Base-by-base conservation (phyloP, 1,284 basidiomycete species). In the Erythrobasidium hasegawianum region DNA sequence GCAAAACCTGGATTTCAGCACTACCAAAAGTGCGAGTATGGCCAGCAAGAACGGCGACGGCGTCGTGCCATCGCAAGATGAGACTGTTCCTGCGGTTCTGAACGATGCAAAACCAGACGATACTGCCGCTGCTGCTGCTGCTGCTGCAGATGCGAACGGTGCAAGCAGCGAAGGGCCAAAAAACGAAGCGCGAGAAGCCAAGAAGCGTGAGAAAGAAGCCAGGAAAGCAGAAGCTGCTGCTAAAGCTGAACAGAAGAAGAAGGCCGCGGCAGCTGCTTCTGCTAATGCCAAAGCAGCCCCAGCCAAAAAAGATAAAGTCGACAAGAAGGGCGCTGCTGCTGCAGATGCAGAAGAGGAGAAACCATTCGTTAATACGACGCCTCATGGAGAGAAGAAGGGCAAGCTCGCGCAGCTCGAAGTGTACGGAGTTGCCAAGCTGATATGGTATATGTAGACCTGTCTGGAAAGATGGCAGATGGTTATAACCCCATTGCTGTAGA, bases 401-500 rank as follows among this genome's bases (percentile, higher is more conserved):
- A 45, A 70, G 76, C 45, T 33, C 22, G n/a, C 18, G 47, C 52
- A 9, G 27, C 14, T 16, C 26, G 13, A 33, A 20, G 38, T 49
- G 47, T 18, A 8, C 1, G 59, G 33, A 45, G 39, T 29, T 7
- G 40, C 27, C 26, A 38, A 52, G 18, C 53, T 53, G 61, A 43
- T 18, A 10, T 10, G 22, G 49, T 24, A 22, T 9, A 13, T 49
- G 8, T 71, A 94, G 93, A 97, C 79, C 82, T 97, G 68, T 85
- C 88, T 2, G 82, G 87, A 70, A 89, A 91, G 5, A 94, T 97
- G 87, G 84, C 88, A 11, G 83, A 83, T 33, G 89, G 89, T 3
- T 99, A 97, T 81, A 95, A 98, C 77, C 96, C 95, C 10, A 86
- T 89, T 71, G 90, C 91, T 59, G 88, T 98, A 70, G 96, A 98